Evolutionary conservation across 306 rosid genomes (phyloP).

Genomic region (Crataegus laevigata): DNA sequence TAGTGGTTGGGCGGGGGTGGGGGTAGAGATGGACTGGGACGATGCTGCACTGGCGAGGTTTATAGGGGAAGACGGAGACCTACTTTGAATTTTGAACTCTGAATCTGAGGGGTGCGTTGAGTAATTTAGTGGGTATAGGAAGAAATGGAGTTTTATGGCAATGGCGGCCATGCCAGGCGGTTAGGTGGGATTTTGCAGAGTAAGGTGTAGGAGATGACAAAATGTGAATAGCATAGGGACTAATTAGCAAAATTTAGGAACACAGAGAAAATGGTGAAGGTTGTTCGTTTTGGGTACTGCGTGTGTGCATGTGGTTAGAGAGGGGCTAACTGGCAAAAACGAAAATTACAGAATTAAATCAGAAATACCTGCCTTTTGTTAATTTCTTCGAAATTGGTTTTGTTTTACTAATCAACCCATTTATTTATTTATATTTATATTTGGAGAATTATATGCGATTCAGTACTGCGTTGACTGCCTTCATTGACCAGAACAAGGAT

Average conservation of each 20-base stretch:
- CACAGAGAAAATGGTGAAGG: not conserved
- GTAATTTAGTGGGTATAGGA: not conserved
- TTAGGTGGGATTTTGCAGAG: not conserved
- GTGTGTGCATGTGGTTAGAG: not conserved
- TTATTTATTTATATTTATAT: not conserved
- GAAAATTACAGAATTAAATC: not conserved
- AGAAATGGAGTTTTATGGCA: not conserved
- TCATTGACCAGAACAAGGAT: not conserved
- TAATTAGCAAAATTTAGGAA: not conserved
- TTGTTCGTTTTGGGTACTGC: not conserved
- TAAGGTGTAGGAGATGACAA: not conserved
- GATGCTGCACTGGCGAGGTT: constrained; percentile 35
- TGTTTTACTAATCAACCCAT: not conserved
- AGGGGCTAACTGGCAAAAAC: not conserved
- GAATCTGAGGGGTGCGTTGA: not conserved
- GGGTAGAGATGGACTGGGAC: constrained; percentile 15
- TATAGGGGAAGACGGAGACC: constrained; percentile 21
- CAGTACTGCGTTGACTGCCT: not conserved
- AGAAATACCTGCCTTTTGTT: not conserved
- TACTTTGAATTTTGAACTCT: not conserved
- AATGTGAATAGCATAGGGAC: not conserved
- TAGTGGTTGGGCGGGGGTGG: not conserved
- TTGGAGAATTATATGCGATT: not conserved
- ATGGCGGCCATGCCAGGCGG: not conserved
- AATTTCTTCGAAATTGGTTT: not conserved